Base-by-base conservation (phyloP, 441 rosid species). In the Gossypium schwendimanii region DNA sequence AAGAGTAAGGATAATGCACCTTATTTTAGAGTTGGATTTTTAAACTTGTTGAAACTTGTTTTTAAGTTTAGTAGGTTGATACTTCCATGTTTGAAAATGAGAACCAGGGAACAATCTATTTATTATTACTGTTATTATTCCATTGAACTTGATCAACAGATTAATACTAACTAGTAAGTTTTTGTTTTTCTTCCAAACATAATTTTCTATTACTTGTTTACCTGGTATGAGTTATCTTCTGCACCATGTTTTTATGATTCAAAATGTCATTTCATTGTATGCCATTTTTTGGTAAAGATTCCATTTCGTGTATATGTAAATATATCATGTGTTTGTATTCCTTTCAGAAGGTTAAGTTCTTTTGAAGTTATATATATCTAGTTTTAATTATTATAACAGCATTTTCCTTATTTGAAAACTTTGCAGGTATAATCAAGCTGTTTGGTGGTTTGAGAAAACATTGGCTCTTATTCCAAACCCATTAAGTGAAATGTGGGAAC, bases 361-460 rank as follows among this genome's bases (percentile, higher is more conserved):
- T 24, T 65, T 65, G 8, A 65, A n/a, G 14, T 14, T 24, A 14
- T 14, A 14, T 47, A 6, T 65, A 21, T 21, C 21, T 45, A 3
- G 3, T 45, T 14, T 63, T 63, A 36, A 39, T 59, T 44, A 21
- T 72, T 73, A 68, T 72, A 76, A 62, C 39, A 3, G 2, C 41
- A 20, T 33, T 52, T 47, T 59, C 21, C 45, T 50, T 73, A 69
- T 70, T 78, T 74, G 50, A 70, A 76, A 64, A 64, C 28, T 33
- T 82, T 82, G 69, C 89, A 94, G 99, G 96, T 94, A 92, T 73
- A 81, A 84, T 76, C 90, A 89, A 74, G 91, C 97, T 52, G 89
- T 89, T 66, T 73, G 84, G 81, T 92, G 96, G 96, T 88, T 94
- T 70, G 93, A 92, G 78, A 87, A 88, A 88, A 91, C 98, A 21